Percentiles rank a stretch among this genome's conserved stretches.
phyloP scores from a whole-genome alignment of 2,329 filamentous ascomycete species.

The Fusarium subtropicale region DNA sequence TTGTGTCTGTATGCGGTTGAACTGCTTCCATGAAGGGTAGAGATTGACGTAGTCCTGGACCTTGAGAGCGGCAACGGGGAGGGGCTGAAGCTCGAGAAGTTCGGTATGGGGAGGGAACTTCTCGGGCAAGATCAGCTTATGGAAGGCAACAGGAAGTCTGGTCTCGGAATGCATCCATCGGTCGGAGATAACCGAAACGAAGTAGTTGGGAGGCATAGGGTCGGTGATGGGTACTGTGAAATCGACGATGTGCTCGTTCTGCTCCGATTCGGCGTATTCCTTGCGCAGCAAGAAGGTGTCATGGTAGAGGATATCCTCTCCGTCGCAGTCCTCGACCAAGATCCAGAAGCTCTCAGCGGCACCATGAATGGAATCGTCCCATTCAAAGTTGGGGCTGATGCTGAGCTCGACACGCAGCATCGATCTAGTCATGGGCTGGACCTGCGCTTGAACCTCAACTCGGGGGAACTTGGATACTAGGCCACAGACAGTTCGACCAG shows the following conservation, averaged over 20 bases:
- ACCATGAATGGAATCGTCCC: constrained; percentile 92
- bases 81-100: constrained; percentile 88
- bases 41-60: constrained; percentile 82
- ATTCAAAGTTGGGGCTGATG: constrained; percentile 94
- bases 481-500: constrained; percentile 84
- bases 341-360: constrained; percentile 96
- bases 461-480: constrained; percentile 93
- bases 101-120: constrained; percentile 96
- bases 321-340: constrained; percentile 95
- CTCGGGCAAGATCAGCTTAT: constrained; percentile 92
- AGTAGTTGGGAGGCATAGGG: constrained; percentile 98
- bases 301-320: constrained; percentile 94
- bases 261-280: constrained; percentile 85
- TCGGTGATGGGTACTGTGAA: constrained; percentile 97
- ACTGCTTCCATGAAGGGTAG: constrained; percentile 86
- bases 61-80: constrained; percentile 91
- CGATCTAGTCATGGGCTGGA: constrained; percentile 93
- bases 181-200: constrained; percentile 93
- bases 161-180: constrained; percentile 99
- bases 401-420: constrained; percentile 91
- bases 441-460: constrained; percentile 90
- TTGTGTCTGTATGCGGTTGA: constrained; percentile 98
- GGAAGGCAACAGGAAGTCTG: constrained; percentile 91
- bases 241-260: constrained; percentile 94
- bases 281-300: constrained; percentile 93